These are phyloP conservation scores for Epichloe sp. DNA, from an alignment of 2,329 filamentous ascomycete genomes.

Conservation along the genomic window DNA sequence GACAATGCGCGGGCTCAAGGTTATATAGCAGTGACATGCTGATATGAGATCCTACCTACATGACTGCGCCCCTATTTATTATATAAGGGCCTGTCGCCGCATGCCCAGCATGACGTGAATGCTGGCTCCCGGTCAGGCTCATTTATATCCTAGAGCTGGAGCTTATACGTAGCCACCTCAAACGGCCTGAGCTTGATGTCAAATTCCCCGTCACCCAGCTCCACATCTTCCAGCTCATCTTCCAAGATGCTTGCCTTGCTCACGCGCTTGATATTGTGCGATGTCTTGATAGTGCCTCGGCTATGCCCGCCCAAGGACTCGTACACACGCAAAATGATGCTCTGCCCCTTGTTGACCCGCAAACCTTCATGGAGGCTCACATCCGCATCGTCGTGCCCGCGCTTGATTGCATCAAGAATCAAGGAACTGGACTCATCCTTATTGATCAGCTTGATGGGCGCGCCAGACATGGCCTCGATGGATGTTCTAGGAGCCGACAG, in stretches of 20 bases:
- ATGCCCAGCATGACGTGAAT: constrained; percentile 9
- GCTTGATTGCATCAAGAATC: constrained; percentile 80
- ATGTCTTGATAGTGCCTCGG: constrained; percentile 55
- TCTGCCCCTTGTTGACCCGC: constrained; percentile 55
- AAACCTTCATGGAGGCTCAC: constrained; percentile 49
- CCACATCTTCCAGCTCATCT: constrained; percentile 62
- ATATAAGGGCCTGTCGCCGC: neutral
- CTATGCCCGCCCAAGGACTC: constrained; percentile 77
- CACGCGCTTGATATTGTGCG: constrained; percentile 59
- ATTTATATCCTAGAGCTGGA: constrained; percentile 33
- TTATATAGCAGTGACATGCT: no score
- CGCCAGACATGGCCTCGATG: constrained; percentile 14
- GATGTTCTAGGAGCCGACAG: constrained; percentile 17
- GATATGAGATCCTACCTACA: neutral
- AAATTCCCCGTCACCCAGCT: constrained; percentile 36
- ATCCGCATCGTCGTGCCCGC: constrained; percentile 78
- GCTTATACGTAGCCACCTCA: constrained; percentile 70
- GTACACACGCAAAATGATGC: constrained; percentile 74
- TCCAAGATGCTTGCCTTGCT: constrained; percentile 81
- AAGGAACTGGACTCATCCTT: constrained; percentile 43
- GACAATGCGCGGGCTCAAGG: no score
- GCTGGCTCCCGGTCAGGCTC: constrained; percentile 13
- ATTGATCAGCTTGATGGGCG: constrained; percentile 54
- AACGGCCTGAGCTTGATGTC: constrained; percentile 61
- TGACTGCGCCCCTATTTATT: no score